These are phyloP conservation scores for Alternaria hordeiaustralica DNA, from an alignment of 2,329 filamentous ascomycete genomes.

Conservation along the genomic window DNA sequence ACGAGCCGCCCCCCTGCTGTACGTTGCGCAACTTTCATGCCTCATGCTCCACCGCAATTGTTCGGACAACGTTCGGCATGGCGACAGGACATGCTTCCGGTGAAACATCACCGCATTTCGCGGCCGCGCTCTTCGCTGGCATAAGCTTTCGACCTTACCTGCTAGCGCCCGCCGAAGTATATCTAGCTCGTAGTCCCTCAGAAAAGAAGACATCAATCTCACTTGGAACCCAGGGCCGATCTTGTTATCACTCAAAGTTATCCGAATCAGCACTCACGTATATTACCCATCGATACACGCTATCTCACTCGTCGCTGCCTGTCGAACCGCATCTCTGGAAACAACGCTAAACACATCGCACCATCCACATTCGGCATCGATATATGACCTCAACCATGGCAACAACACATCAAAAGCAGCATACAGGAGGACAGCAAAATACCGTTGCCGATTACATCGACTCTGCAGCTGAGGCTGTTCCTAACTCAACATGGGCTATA, in stretches of 20 bases:
- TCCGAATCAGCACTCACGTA: not conserved
- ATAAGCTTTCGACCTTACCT: not conserved
- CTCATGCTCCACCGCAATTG: not conserved
- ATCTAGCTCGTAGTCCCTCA: not conserved
- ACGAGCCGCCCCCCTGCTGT: not conserved
- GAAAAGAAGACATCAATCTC: not conserved
- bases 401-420: not conserved
- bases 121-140: not conserved
- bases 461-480: not conserved
- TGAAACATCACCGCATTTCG: not conserved
- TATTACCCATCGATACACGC: too few species aligned
- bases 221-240: not conserved
- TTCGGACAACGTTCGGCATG: conserved; percentile 1
- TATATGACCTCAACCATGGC: not conserved
- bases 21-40: not conserved
- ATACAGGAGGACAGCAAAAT: not conserved
- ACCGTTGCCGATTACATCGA: conserved; percentile 1
- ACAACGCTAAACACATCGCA: not conserved
- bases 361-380: not conserved
- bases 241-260: not conserved
- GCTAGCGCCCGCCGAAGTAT: not conserved
- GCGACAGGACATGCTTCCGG: not conserved
- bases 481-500: not conserved
- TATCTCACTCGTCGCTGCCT: not conserved
- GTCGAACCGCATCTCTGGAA: too few species aligned